Conservation (phyloP, 1,284 basidiomycete species). For the Leccinum variabile region DNA sequence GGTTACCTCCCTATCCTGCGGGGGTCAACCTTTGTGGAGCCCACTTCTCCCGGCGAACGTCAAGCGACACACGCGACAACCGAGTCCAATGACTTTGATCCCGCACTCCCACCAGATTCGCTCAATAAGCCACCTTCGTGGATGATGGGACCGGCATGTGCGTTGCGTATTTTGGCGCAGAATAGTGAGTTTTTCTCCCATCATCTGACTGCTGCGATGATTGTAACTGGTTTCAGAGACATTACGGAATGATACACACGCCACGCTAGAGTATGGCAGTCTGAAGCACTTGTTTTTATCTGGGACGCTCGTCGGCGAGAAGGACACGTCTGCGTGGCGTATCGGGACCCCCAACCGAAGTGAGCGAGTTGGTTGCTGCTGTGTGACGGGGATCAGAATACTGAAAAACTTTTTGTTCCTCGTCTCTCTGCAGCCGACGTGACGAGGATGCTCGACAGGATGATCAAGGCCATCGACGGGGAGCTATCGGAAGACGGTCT, state of each 20-base stretch:
- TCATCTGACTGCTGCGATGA: neutral
- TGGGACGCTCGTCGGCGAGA: slow-evolving; percentile 7
- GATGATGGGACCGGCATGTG: slow-evolving; percentile 21
- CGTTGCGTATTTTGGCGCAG: slow-evolving; percentile 14
- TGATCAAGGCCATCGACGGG: slow-evolving; percentile 27
- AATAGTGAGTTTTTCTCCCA: slow-evolving; percentile 3
- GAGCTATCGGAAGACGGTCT: slow-evolving; percentile 25
- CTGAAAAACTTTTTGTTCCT: neutral
- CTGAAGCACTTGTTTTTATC: slow-evolving; percentile 12
- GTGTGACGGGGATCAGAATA: neutral
- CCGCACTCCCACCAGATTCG: neutral
- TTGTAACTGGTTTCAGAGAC: slow-evolving; percentile 1
- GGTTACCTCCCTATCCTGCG: slow-evolving; percentile 3
- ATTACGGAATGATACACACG: neutral
- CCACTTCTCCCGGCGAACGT: neutral
- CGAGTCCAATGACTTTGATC: neutral
- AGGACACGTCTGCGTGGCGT: slow-evolving; percentile 8
- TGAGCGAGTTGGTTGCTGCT: neutral
- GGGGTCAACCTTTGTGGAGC: neutral
- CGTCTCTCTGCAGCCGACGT: slow-evolving; percentile 21
- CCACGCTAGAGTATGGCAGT: slow-evolving; percentile 1
- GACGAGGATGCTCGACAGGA: slow-evolving; percentile 24
- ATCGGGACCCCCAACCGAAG: slow-evolving; percentile 12
- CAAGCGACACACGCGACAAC: neutral
- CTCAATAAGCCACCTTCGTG: slow-evolving; percentile 4